phyloP scores from a whole-genome alignment of 1,284 basidiomycete genomes.

The Apiotrichum siamense region DNA sequence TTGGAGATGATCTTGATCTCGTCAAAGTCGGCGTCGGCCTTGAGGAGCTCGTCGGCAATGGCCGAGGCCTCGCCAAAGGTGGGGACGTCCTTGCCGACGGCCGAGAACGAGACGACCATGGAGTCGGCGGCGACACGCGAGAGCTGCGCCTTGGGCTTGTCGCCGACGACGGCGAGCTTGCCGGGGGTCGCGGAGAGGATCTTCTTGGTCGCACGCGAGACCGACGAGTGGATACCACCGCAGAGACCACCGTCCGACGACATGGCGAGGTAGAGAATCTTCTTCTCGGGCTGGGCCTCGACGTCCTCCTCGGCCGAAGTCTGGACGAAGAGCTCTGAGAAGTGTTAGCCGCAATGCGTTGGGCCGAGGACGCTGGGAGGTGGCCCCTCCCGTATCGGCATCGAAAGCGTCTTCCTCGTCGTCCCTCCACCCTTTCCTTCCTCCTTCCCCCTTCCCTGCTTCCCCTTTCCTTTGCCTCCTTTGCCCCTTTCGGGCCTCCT shows the following conservation, averaged over 20 bases:
- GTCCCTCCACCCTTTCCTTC: background rate
- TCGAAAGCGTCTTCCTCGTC: too few relatives aligned
- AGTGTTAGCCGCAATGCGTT: background rate
- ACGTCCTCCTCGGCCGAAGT: slow-evolving; percentile 43
- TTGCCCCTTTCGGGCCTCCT: background rate
- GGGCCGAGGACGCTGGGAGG: too few relatives aligned
- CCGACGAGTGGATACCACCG: slow-evolving; percentile 98
- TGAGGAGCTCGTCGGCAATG: slow-evolving; percentile 88
- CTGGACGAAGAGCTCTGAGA: slow-evolving; percentile 72
- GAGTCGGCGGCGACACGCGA: slow-evolving; percentile 60
- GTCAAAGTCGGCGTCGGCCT: slow-evolving; percentile 81
- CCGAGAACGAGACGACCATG: slow-evolving; percentile 86
- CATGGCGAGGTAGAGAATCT: slow-evolving; percentile 83
- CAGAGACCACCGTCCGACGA: slow-evolving; percentile 99
- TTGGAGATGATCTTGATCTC: slow-evolving; percentile 85
- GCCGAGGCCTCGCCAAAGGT: slow-evolving; percentile 93
- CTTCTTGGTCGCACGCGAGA: slow-evolving; percentile 79
- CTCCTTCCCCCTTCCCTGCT: too few relatives aligned
- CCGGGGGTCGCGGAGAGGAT: slow-evolving; percentile 54
- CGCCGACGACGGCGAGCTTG: slow-evolving; percentile 81
- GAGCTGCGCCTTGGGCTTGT: slow-evolving; percentile 96
- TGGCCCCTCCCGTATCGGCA: too few relatives aligned
- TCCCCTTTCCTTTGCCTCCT: too few relatives aligned
- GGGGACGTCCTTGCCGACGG: slow-evolving; percentile 94
- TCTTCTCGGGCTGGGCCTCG: slow-evolving; percentile 55